Evolutionary conservation across 2,329 filamentous ascomycete species (phyloP), one percentile per base, ranked within the genome.

Genomic region (Ophiognomonia clavigignenti-juglandacearum): DNA sequence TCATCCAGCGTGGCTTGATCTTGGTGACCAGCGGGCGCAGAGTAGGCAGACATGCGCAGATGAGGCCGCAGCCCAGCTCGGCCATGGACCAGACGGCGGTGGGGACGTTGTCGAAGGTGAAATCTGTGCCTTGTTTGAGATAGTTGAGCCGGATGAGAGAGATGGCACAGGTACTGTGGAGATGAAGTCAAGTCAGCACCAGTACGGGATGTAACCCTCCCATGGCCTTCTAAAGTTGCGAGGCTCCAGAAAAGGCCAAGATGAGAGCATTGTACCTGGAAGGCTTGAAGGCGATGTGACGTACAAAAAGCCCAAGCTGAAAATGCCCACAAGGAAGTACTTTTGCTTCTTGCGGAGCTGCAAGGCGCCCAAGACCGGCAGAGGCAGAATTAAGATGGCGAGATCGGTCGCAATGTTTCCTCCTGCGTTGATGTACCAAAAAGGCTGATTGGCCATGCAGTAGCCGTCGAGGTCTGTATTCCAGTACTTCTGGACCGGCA

Each of bases 271-370:
- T n/a, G n/a, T n/a, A n/a, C n/a, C n/a, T 19, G 13, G 8, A 10
- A 20, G 19, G 6, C 20, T 31, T 13, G 9, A 13, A 4, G 34
- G 13, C 18, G 8, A 1, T 4, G 6, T n/a, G 6, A 62, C 64
- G 54, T 44, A 67, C 65, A 69, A 68, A 47, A 69, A 67, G 13
- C 66, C 64, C 4, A 68, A 55, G 41, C 62, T 61, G 43, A 69
- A 69, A 37, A 70, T 63, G 6, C 58, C 61, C 2, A 67, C 56
- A 6, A 69, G 56, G 4, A 61, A 54, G 6, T 65, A 44, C 32
- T 61, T 61, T 39, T 68, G 64, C 5, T 55, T 54, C 23, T 52
- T 60, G 1, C 61, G 61, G 18, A 67, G 57, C n/a, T 66, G 61
- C 18, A 67, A 50, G 18, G 57, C 56, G 8, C 50, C 52, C 11